A percentile compares a stretch with the other conserved stretches of the same genome.
These are phyloP conservation scores for Paecilomyces fulvus DNA, from an alignment of 2,329 filamentous ascomycete genomes.

Conservation along the genomic window DNA sequence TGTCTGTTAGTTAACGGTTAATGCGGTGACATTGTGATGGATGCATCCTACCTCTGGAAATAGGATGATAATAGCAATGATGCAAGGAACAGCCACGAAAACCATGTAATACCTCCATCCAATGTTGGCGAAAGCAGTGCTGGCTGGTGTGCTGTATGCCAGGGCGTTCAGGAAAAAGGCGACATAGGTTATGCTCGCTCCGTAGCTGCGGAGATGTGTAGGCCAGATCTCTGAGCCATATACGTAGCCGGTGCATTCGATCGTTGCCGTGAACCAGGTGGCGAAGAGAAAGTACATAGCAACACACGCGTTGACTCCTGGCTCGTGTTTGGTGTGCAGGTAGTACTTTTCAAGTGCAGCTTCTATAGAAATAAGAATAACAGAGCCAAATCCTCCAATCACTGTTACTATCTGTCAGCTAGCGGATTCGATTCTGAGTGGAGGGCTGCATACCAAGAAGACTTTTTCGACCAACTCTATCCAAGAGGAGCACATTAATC, in stretches of 20 bases:
- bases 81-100: slow-evolving; percentile 14
- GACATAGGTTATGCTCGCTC: slow-evolving; percentile 9
- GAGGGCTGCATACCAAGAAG: not conserved
- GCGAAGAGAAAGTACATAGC: slow-evolving; percentile 1
- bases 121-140: slow-evolving; percentile 15
- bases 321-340: not conserved
- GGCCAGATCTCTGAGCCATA: slow-evolving; percentile 29
- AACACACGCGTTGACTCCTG: slow-evolving; percentile 1
- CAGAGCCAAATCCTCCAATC: not conserved
- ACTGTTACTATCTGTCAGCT: not conserved
- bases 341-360: slow-evolving; percentile 2
- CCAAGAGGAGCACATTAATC: slow-evolving; percentile 18
- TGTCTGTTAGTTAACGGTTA: not conserved
- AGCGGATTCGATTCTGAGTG: not conserved
- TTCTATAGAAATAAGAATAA: not conserved
- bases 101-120: slow-evolving; percentile 26
- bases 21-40: not conserved
- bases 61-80: slow-evolving; percentile 13
- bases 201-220: slow-evolving; percentile 22
- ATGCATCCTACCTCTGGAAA: slow-evolving; percentile 16
- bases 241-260: slow-evolving; percentile 12
- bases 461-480: slow-evolving; percentile 17
- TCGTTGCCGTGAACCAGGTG: not conserved
- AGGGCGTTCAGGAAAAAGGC: slow-evolving; percentile 18
- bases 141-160: slow-evolving; percentile 9